These are phyloP conservation scores for Rugonectria rugulosa DNA, from an alignment of 2,329 filamentous ascomycete genomes.

Conservation along the genomic window DNA sequence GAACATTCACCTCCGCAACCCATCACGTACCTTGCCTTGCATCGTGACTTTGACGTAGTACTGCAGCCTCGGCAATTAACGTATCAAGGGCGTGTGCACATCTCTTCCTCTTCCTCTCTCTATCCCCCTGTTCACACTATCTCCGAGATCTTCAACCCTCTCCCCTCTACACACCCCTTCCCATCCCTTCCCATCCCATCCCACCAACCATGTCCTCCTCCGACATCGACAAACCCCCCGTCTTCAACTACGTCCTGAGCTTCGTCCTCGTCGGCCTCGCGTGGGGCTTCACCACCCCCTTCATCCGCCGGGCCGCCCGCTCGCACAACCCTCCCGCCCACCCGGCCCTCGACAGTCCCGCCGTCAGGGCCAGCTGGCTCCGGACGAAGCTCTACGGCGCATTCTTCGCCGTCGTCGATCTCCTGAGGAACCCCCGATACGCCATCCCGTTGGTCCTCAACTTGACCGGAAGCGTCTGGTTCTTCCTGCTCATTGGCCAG, in stretches of 20 bases:
- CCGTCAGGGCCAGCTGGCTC: conserved; percentile 65
- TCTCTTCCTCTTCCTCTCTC: too few species aligned
- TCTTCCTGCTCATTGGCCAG: conserved; percentile 91
- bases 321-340: conserved; percentile 72
- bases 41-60: too few species aligned
- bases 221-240: conserved; percentile 50
- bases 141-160: too few species aligned
- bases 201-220: background rate
- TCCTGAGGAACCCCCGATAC: conserved; percentile 83
- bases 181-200: background rate
- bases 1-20: background rate
- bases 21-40: too few species aligned
- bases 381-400: conserved; percentile 68
- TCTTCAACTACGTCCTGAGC: conserved; percentile 84
- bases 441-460: conserved; percentile 86
- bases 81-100: too few species aligned
- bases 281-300: conserved; percentile 92
- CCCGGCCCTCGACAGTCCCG: conserved; percentile 58
- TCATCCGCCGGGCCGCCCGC: conserved; percentile 86
- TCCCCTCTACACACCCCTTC: background rate
- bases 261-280: conserved; percentile 91
- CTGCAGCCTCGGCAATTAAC: background rate
- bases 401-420: conserved; percentile 78
- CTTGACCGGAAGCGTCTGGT: conserved; percentile 93
- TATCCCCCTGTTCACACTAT: too few species aligned